Evolutionary conservation across 257 asterid species (phyloP).

Genomic region (Lycium barbarum): DNA sequence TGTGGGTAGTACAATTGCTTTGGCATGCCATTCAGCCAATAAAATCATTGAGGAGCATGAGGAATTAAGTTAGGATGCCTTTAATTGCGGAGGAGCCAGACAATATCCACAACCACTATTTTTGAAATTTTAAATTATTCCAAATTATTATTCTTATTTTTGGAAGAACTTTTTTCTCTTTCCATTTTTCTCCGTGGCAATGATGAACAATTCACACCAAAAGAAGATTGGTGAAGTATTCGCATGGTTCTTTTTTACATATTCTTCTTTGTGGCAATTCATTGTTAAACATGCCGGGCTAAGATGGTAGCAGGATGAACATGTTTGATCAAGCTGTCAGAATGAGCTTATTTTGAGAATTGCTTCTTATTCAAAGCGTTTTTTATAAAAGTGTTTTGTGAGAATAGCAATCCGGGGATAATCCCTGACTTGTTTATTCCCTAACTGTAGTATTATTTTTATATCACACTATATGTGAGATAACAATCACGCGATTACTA

Average conservation of each 20-base stretch:
- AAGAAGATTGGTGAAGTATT: not conserved
- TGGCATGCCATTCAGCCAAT: not conserved
- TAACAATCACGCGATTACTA: too few relatives aligned
- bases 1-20: not conserved
- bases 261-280: not conserved
- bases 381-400: too few relatives aligned
- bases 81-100: not conserved
- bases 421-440: too few relatives aligned
- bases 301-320: not conserved
- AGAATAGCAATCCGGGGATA: too few relatives aligned
- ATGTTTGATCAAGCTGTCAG: too few relatives aligned
- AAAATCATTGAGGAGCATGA: not conserved
- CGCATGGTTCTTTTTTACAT: not conserved
- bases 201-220: not conserved
- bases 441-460: too few relatives aligned
- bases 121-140: not conserved
- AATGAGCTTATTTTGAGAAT: too few relatives aligned
- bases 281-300: not conserved
- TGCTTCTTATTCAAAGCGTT: too few relatives aligned
- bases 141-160: not conserved
- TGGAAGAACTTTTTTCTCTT: too few relatives aligned
- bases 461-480: too few relatives aligned
- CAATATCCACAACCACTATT: not conserved
- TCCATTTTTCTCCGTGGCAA: too few relatives aligned
- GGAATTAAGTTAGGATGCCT: not conserved